Base-by-base conservation (phyloP, 352 stramenopile species). In the Thraustochytrium striatum region DNA sequence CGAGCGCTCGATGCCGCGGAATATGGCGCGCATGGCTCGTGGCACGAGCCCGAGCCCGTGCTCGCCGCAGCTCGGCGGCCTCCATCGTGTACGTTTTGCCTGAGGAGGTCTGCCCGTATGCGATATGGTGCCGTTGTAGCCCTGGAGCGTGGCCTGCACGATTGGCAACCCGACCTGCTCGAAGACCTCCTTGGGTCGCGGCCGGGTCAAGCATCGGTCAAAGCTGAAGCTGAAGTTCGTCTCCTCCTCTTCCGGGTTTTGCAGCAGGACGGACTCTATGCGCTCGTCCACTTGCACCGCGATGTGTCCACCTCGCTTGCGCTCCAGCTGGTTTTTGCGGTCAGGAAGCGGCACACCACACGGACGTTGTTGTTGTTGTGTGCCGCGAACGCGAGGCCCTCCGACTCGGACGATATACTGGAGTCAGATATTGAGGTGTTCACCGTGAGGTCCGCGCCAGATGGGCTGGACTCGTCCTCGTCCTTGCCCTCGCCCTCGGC, bases 121-220 rank as follows among this genome's bases (percentile, higher is more conserved):
- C 72, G 50, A 81, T 5, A 81, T 33, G 0, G 72, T 81, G 2
- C 58, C 62, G 28, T 81, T 81, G 30, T 95, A 98, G 72, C 96
- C 96, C 85, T 99, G 93, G 57, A 97, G 88, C 36, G 98, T 97
- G 59, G 91, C 98, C 47, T 94, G 85, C 28, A 97, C 92, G 47
- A 99, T 85, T 5, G 93, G 93, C 57, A 97, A 90, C 16, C 69
- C 69, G 30, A 99, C 90, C 82, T 98, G 92, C 70, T 97, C 93
- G 87, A 96, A 98, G 9, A 98, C 91, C 69, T 97, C 92, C n/a
- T 90, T 99, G 95, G 16, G 82, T 90, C 43, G 93, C 87, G 38
- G 88, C 85, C 25, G 94, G 90, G 69, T 90, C 83, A 98, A 99
- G 0, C 98, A 92, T 72, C 96, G 90, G 82, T 99, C 95, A 79